Percentiles rank a stretch among this genome's conserved stretches.
phyloP scores from a whole-genome alignment of 352 stramenopile genomes.

The Phytophthora multivora region DNA sequence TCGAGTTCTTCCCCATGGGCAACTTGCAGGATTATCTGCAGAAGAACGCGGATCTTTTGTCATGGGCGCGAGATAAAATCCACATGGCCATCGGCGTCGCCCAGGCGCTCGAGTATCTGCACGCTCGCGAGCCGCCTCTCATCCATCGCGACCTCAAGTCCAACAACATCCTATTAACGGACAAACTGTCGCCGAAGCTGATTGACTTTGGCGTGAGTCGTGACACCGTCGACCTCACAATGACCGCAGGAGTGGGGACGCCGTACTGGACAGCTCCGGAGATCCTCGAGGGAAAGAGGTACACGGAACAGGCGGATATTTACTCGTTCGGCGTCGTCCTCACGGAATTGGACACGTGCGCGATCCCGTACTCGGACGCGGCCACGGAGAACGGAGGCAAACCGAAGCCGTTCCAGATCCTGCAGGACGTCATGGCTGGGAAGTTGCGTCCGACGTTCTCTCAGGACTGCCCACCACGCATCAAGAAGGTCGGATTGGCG shows the following conservation, averaged over 20 bases:
- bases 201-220: slow-evolving; percentile 86
- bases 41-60: slow-evolving; percentile 27
- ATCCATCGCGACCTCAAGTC: slow-evolving; percentile 44
- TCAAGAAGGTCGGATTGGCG: slow-evolving; percentile 25
- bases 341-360: slow-evolving; percentile 44
- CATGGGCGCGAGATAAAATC: slow-evolving; percentile 47
- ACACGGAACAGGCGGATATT: slow-evolving; percentile 67
- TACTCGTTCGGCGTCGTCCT: slow-evolving; percentile 75
- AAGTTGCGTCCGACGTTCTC: slow-evolving; percentile 52
- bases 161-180: slow-evolving; percentile 82
- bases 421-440: slow-evolving; percentile 47
- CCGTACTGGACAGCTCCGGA: slow-evolving; percentile 85
- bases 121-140: slow-evolving; percentile 22
- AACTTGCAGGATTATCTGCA: slow-evolving; percentile 26
- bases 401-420: slow-evolving; percentile 46
- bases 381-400: slow-evolving; percentile 13
- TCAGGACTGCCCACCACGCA: slow-evolving; percentile 38
- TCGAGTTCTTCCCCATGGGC: slow-evolving; percentile 37
- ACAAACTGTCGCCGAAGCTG: slow-evolving; percentile 63
- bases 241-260: slow-evolving; percentile 80
- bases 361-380: slow-evolving; percentile 38
- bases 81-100: slow-evolving; percentile 51
- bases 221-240: slow-evolving; percentile 12
- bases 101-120: slow-evolving; percentile 39
- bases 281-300: slow-evolving; percentile 58